A percentile compares a stretch with the other conserved stretches of the same genome.
Conservation (phyloP, 148 eudicot genomes). For the Agrostemma githago region DNA sequence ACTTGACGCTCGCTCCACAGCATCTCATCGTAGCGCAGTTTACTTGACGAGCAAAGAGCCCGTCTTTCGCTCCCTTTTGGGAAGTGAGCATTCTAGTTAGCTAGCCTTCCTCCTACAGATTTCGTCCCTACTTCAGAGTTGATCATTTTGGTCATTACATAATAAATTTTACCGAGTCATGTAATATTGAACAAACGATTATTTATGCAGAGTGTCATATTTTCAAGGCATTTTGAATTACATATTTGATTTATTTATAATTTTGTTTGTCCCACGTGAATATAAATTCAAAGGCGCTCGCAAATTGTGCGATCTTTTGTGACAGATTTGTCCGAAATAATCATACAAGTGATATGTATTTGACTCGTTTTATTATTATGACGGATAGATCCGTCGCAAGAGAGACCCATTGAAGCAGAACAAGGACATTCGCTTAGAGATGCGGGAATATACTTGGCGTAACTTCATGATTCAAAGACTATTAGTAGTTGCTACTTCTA, state of each 20-base stretch:
- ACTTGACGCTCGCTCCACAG: background rate
- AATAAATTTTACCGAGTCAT: background rate
- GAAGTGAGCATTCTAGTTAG: background rate
- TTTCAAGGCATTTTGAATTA: background rate
- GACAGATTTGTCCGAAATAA: background rate
- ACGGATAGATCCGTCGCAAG: too few species aligned
- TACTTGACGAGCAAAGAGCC: constrained; percentile 15
- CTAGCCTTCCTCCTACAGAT: background rate
- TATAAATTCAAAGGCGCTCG: too few species aligned
- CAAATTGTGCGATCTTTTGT: too few species aligned
- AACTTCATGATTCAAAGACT: background rate
- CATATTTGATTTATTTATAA: background rate
- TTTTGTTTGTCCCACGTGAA: too few species aligned
- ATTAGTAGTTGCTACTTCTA: background rate
- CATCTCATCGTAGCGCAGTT: constrained; percentile 28
- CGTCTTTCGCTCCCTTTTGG: background rate
- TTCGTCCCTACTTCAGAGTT: background rate
- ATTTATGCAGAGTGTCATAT: background rate
- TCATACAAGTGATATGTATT: too few species aligned
- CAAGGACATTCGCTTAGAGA: background rate
- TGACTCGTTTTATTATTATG: too few species aligned
- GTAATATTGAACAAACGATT: background rate
- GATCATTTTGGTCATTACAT: background rate
- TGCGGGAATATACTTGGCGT: constrained; percentile 7
- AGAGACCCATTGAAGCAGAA: too few species aligned